Base-by-base conservation (phyloP, 192 early-diverging fungal species). In the Dissophora globulifera region DNA sequence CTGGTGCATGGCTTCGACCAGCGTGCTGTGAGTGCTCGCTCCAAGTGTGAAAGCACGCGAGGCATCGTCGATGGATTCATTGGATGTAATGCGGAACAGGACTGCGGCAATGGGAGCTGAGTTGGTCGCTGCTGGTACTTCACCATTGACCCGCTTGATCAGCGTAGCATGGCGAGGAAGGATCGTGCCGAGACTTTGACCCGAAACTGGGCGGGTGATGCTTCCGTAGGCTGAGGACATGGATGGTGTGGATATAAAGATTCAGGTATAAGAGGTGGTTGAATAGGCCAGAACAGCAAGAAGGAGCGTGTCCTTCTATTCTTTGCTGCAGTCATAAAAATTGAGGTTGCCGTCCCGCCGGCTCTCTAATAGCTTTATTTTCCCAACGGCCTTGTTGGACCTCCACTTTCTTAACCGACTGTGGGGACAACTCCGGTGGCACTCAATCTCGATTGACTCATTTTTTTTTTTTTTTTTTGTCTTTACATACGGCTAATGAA, bases 1-100 rank as follows among this genome's bases (percentile, higher is more conserved):
- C 16, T 59, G 22, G 20, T 83, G 82, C 48, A 90, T 76, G 47
- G 67, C 57, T 17, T 55, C 31, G 25, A 88, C 52, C 16, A 83
- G 27, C 17, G 63, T 26, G 3, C 30, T 19, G 29, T 67, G 72
- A 13, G 23, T 35, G 5, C n/a, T 19, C 0, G 26, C 50, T 16
- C 52, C 42, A 8, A 78, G 29, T 1, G 67, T 58, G 42, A 46
- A 78, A 42, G 22, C 30, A 15, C 42, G 32, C 5, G 67, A 54
- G 23, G 41, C 4, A 12, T n/a, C 19, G 48, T 62, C 43, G 8
- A 46, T 23, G 31, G 31, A 26, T 57, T 40, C 65, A 19, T 32
- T 50, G 2, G 59, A 62, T 11, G 49, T 29, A n/a, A 64, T 58
- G 19, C 49, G 43, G 60, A 78, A 64, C n/a, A 69, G 51, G 31